Evolutionary conservation across 495 filamentous ascomycete species (phyloP), one percentile per base, ranked within the genome.

Genomic region (Pyronema domesticum): DNA sequence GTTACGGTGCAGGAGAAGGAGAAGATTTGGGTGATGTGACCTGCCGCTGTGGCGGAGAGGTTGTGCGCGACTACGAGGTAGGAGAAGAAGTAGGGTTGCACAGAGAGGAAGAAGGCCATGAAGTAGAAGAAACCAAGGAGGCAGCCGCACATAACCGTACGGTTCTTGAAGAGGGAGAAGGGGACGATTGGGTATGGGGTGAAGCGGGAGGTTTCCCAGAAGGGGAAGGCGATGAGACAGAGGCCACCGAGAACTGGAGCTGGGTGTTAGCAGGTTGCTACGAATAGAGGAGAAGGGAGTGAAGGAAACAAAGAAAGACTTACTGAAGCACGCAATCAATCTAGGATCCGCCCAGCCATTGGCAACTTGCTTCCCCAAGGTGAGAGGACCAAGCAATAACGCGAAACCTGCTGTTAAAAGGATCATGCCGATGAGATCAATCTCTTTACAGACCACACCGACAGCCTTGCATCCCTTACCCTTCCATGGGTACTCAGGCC

Each of bases 41-140:
- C 80, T 8, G 81, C 77, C 8, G 76, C 73, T 19, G 75, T 74
- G 39, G 83, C 72, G 36, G 77, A 75, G 33, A 77, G 71, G 48
- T 71, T 69, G 48, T 80, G 76, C 5, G 86, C 83, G 11, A 87
- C 84, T 56, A 83, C 78, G 1, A 87, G 72, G 64, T 81, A 86
- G 39, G 81, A 85, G 57, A 75, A 76, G 52, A 83, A 79, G 61
- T 83, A 83, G 7, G 77, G 76, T 46, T 80, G 76, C 46, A 81
- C 70, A 17, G 79, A 79, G 43, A 81, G 76, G 59, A 80, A 82
- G 61, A 80, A 82, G 13, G 77, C 78, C 70, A 79, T 77, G 58
- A 80, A 81, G 48, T 80, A 82, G 68, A 78, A 82, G 58, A 75
- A 77, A 3, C 67, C 72, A 58, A 82, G 69, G 0, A 72, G 64